phyloP scores from a whole-genome alignment of 306 rosid species.

The Betula pendula region DNA sequence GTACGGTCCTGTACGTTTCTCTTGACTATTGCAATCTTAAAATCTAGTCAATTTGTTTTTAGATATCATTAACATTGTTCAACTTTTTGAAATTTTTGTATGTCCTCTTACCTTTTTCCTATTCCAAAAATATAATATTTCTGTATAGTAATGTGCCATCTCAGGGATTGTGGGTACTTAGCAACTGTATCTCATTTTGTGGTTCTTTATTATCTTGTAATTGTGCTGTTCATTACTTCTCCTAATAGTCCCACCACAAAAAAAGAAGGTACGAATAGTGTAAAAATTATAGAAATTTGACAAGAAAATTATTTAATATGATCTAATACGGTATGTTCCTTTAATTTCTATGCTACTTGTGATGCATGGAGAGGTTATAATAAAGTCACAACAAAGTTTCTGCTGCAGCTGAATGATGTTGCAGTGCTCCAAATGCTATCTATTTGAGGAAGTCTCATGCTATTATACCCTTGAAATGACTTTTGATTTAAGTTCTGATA shows the following conservation, averaged over 20 bases:
- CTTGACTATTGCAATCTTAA: slow-evolving; percentile 29
- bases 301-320: not conserved
- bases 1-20: slow-evolving; percentile 89
- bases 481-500: not conserved
- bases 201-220: not conserved
- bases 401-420: not conserved
- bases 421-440: not conserved
- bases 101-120: not conserved
- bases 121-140: not conserved
- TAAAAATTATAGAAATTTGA: not conserved
- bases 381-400: not conserved
- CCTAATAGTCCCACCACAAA: not conserved
- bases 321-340: not conserved
- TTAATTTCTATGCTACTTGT: not conserved
- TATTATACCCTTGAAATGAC: not conserved
- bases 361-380: not conserved
- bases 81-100: not conserved
- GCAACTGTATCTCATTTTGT: not conserved
- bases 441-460: not conserved
- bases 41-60: not conserved
- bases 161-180: not conserved
- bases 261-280: not conserved
- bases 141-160: not conserved
- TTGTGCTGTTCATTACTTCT: not conserved
- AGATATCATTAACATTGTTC: slow-evolving; percentile 5